A percentile compares a stretch with the other conserved stretches of the same genome.
Conservation (phyloP, 257 asterid species). For the Catharanthus roseus region DNA sequence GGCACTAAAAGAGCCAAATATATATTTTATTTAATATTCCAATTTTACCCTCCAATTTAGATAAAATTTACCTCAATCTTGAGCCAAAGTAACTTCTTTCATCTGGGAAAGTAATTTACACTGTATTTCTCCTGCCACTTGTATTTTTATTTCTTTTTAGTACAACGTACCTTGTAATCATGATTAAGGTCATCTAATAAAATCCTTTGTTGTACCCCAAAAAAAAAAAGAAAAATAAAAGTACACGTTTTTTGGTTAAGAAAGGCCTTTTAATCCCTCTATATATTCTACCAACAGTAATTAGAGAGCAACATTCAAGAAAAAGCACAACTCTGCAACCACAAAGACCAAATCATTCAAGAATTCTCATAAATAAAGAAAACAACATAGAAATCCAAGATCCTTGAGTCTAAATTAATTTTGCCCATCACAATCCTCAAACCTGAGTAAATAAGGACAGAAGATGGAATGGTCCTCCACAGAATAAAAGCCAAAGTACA, state of each 20-base stretch:
- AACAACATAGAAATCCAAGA: neutral
- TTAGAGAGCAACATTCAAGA: neutral
- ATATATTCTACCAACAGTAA: neutral
- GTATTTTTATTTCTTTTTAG: too few relatives aligned
- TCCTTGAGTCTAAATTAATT: conserved; percentile 2
- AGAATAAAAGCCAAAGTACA: neutral
- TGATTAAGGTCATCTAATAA: too few relatives aligned
- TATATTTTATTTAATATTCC: too few relatives aligned
- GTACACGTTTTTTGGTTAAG: neutral
- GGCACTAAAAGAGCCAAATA: too few relatives aligned
- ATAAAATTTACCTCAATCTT: too few relatives aligned
- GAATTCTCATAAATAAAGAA: neutral
- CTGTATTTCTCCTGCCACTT: too few relatives aligned
- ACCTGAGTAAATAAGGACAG: neutral
- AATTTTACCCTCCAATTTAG: too few relatives aligned
- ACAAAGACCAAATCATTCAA: neutral
- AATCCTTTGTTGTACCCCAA: too few relatives aligned
- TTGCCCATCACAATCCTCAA: neutral
- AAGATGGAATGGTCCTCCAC: neutral
- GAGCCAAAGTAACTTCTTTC: too few relatives aligned
- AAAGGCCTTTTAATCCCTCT: neutral
- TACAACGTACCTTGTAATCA: too few relatives aligned
- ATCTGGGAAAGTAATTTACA: too few relatives aligned
- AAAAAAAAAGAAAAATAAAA: too few relatives aligned
- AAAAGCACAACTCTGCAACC: neutral